A percentile compares a stretch with the other conserved stretches of the same genome.
These are phyloP conservation scores for Leccinum huronense DNA, from an alignment of 1,284 basidiomycete species.

Conservation along the genomic window DNA sequence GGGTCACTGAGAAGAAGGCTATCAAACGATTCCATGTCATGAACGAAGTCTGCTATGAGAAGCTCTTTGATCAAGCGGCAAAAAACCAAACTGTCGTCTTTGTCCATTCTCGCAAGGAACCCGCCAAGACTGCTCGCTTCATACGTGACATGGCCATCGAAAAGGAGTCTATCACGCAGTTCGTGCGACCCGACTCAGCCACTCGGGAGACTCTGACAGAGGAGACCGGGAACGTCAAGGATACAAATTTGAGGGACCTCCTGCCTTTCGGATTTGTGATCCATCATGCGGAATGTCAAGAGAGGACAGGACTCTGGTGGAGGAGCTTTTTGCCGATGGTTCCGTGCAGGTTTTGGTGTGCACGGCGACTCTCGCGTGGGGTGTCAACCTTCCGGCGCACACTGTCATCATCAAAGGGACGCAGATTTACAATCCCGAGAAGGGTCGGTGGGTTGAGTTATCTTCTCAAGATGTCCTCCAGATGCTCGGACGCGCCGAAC, in stretches of 20 bases:
- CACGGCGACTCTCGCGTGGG: conserved; percentile 98
- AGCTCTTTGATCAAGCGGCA: conserved; percentile 91
- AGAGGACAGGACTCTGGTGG: conserved; percentile 89
- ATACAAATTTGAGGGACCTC: conserved; percentile 84
- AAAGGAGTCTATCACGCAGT: conserved; percentile 93
- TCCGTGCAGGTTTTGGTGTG: conserved; percentile 94
- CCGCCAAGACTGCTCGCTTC: conserved; percentile 95
- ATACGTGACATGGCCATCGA: conserved; percentile 95
- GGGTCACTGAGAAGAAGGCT: conserved; percentile 98
- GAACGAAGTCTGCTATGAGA: conserved; percentile 99
- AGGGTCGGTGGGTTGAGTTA: conserved; percentile 96
- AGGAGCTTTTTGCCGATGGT: conserved; percentile 93
- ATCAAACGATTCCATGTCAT: conserved; percentile 98
- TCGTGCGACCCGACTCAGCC: conserved; percentile 89
- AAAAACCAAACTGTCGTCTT: conserved; percentile 94
- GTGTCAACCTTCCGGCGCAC: conserved; percentile 97
- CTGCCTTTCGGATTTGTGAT: conserved; percentile 97
- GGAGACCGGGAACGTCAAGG: conserved; percentile 83
- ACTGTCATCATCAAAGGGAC: conserved; percentile 99
- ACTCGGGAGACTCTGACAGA: conserved; percentile 84
- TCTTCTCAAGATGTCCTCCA: conserved; percentile 97
- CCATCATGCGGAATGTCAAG: conserved; percentile 99
- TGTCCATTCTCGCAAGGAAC: conserved; percentile 93
- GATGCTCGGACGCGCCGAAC: conserved; percentile 97
- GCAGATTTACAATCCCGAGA: conserved; percentile 98